phyloP scores from a whole-genome alignment of 2,329 filamentous ascomycete genomes.

The Paradendryphiella salina region DNA sequence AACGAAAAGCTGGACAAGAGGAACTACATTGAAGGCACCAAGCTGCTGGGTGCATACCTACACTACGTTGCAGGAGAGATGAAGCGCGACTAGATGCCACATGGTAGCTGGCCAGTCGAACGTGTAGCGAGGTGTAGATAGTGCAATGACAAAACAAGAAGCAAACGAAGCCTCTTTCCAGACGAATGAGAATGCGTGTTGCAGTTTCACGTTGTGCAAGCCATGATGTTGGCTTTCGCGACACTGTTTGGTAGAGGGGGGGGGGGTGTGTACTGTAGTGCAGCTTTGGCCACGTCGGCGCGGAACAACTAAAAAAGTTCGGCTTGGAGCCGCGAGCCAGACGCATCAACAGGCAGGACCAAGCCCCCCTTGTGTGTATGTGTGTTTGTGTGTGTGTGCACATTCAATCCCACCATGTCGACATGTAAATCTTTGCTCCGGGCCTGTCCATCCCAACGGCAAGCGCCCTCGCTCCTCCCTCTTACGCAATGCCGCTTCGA shows the following conservation, averaged over 20 bases:
- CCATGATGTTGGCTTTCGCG: not conserved
- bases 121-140: not conserved
- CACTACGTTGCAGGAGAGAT: slow-evolving; percentile 95
- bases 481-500: slow-evolving; percentile 46
- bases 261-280: no score
- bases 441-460: slow-evolving; percentile 23
- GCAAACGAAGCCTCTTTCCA: slow-evolving; percentile 13
- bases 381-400: slow-evolving; percentile 16
- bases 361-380: slow-evolving; percentile 11
- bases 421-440: slow-evolving; percentile 39
- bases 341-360: slow-evolving; percentile 13
- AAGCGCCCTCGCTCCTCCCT: slow-evolving; percentile 28
- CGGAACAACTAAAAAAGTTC: slow-evolving; percentile 39
- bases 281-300: slow-evolving; percentile 16
- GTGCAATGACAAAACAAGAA: not conserved
- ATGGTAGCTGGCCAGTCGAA: not conserved
- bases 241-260: not conserved
- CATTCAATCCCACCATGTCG: slow-evolving; percentile 36
- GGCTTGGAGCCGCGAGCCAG: slow-evolving; percentile 19
- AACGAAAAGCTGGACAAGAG: slow-evolving; percentile 97
- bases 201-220: not conserved
- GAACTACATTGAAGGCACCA: slow-evolving; percentile 98
- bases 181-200: no score
- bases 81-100: slow-evolving; percentile 43
- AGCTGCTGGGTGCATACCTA: slow-evolving; percentile 90